Percentiles rank a stretch among this genome's conserved stretches.
phyloP scores from a whole-genome alignment of 257 asterid species.

The Nicotiana knightiana region DNA sequence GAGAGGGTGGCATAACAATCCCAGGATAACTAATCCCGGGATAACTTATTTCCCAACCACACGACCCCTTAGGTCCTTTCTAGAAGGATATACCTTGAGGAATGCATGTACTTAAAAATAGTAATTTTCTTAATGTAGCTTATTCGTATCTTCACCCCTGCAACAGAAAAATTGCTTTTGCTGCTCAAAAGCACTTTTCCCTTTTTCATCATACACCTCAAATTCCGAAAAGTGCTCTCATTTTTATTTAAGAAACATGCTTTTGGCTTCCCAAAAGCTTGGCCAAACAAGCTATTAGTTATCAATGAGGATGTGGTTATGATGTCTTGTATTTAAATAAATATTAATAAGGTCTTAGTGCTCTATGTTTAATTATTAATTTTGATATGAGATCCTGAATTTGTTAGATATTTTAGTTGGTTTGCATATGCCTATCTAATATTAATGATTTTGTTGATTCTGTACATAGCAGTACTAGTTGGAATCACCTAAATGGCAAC shows the following conservation, averaged over 20 bases:
- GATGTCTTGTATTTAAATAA: background rate
- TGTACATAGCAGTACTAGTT: background rate
- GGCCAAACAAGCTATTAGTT: too few species aligned
- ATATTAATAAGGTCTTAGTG: background rate
- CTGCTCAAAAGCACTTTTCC: background rate
- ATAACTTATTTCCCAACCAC: too few species aligned
- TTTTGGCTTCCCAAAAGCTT: background rate
- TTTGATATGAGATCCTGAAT: background rate
- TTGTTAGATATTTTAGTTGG: background rate
- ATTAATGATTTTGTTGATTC: background rate
- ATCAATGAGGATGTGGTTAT: too few species aligned
- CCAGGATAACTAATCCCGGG: too few species aligned
- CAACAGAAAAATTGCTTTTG: background rate
- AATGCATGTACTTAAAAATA: background rate
- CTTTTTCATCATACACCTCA: background rate
- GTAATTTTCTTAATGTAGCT: background rate
- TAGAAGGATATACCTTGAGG: background rate
- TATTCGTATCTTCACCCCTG: background rate
- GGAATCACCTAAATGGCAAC: background rate
- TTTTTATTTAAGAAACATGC: background rate
- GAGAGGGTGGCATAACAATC: too few species aligned
- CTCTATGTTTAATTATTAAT: background rate
- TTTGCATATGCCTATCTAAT: background rate
- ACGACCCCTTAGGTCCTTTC: background rate
- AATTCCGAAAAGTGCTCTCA: background rate